These are phyloP conservation scores for Penicillium sp. DNA, from an alignment of 2,329 filamentous ascomycete genomes.

Conservation along the genomic window DNA sequence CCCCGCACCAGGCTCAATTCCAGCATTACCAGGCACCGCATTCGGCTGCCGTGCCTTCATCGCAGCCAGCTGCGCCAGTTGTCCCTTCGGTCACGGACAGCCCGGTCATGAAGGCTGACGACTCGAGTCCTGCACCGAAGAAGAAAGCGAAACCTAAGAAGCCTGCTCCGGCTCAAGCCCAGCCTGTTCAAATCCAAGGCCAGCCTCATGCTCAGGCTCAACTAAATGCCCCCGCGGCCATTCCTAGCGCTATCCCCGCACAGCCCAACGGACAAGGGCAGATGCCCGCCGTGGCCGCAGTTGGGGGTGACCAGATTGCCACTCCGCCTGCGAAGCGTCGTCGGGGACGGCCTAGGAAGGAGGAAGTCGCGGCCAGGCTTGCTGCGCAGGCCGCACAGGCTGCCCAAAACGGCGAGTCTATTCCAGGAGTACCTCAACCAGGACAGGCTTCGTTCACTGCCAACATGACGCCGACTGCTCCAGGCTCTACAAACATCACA, in stretches of 20 bases:
- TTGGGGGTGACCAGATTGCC: slow-evolving; percentile 5
- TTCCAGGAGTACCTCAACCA: slow-evolving; percentile 12
- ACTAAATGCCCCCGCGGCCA: background rate
- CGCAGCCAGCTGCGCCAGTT: slow-evolving; percentile 5
- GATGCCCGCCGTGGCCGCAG: background rate
- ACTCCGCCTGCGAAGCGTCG: slow-evolving; percentile 18
- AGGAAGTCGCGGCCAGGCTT: slow-evolving; percentile 24
- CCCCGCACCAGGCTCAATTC: slow-evolving; percentile 17
- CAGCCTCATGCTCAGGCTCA: slow-evolving; percentile 1
- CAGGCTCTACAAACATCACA: slow-evolving; percentile 7
- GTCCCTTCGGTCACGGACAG: slow-evolving; percentile 5
- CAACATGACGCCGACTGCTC: slow-evolving; percentile 20
- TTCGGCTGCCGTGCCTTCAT: slow-evolving; percentile 5
- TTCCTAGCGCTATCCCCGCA: slow-evolving; percentile 2
- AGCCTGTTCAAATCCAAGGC: background rate
- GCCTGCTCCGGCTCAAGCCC: background rate
- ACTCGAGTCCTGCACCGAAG: slow-evolving; percentile 19
- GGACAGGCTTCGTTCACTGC: slow-evolving; percentile 24
- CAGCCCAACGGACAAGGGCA: slow-evolving; percentile 20
- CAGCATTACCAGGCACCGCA: slow-evolving; percentile 23
- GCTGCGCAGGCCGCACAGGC: slow-evolving; percentile 21
- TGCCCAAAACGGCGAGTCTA: slow-evolving; percentile 15
- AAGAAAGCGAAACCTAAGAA: slow-evolving; percentile 22
- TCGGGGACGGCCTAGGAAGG: slow-evolving; percentile 27
- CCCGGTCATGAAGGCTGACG: slow-evolving; percentile 10